Evolutionary conservation across 2,329 filamentous ascomycete species (phyloP), one percentile per base, ranked within the genome.

Genomic region (Pyrenophora seminiperda): DNA sequence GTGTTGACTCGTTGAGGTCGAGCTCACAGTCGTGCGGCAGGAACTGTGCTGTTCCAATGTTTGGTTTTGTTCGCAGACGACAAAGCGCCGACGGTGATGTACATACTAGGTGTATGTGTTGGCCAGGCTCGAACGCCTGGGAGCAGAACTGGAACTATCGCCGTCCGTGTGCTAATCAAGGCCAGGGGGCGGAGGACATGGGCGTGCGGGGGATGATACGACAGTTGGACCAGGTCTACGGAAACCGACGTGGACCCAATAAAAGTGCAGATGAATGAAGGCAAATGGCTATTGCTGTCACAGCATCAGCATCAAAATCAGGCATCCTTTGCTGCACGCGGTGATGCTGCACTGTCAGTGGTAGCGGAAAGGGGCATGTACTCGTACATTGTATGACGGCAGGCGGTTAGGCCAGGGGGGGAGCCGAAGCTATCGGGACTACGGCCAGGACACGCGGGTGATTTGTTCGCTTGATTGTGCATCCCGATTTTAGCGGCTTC

Each of bases 401-500:
- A 54, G 48, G 56, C 58, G 58, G 54, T 57, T 62, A 59, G 54
- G 54, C 47, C 51, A 58, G 57, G 59, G 53, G 54, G 47, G 47
- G n/a, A 38, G 41, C 27, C 24, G 47, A 34, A 45, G 34, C 48
- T 15, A 58, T 32, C 41, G 32, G 56, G 29, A 41, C 43, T 50
- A 55, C 47, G 58, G 51, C 51, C 41, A 32, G 44, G 46, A 30
- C 34, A 34, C 31, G 34, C 50, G 47, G 49, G 39, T 56, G 54
- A 61, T 58, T 61, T 40, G 61, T 50, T 59, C 56, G 61, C 53
- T 56, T 62, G 37, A 33, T 40, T 42, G 39, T 40, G 41, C 38
- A 10, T 57, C 33, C 55, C 53, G 50, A 47, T 32, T n/a, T 39
- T 63, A 62, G 61, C 61, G 59, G 55, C 53, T 53, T 61, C 53